Percentiles rank a stretch among this genome's conserved stretches.
These are phyloP conservation scores for Gracilariopsis chorda DNA, from an alignment of 23 red algal genomes.

Conservation along the genomic window DNA sequence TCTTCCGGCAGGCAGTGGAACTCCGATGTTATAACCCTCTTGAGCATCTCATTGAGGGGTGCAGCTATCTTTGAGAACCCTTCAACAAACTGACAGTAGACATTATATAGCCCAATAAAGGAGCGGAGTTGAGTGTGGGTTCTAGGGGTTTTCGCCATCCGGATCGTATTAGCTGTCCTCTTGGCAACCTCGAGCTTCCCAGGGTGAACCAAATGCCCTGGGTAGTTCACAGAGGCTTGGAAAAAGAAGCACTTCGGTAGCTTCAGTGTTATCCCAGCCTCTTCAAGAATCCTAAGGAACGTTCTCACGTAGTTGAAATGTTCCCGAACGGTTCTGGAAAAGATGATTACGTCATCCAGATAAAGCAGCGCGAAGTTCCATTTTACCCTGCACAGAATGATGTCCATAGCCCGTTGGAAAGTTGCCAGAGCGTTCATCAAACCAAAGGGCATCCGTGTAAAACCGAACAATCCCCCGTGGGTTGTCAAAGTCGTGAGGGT, in stretches of 20 bases:
- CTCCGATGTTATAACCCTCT: neutral
- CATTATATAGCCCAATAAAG: neutral
- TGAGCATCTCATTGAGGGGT: neutral
- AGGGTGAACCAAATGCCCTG: neutral
- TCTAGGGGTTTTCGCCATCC: neutral
- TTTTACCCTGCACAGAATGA: neutral
- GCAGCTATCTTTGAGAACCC: neutral
- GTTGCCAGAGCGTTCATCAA: neutral
- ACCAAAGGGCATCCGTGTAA: neutral
- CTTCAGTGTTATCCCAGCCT: neutral
- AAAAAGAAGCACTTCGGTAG: neutral
- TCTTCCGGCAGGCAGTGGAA: neutral
- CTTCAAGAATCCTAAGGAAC: neutral
- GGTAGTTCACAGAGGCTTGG: neutral
- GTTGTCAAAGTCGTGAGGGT: neutral
- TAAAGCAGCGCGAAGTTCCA: neutral
- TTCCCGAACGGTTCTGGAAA: neutral
- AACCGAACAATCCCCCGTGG: neutral
- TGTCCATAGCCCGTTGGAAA: neutral
- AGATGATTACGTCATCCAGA: neutral
- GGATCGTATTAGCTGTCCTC: neutral
- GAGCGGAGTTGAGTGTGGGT: neutral
- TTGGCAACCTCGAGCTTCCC: conserved; percentile 3
- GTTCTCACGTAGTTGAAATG: neutral
- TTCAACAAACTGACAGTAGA: neutral